Percentiles rank a stretch among this genome's conserved stretches.
These are phyloP conservation scores for Cystofilobasidium capitatum DNA, from an alignment of 768 basidiomycete genomes.

Conservation along the genomic window DNA sequence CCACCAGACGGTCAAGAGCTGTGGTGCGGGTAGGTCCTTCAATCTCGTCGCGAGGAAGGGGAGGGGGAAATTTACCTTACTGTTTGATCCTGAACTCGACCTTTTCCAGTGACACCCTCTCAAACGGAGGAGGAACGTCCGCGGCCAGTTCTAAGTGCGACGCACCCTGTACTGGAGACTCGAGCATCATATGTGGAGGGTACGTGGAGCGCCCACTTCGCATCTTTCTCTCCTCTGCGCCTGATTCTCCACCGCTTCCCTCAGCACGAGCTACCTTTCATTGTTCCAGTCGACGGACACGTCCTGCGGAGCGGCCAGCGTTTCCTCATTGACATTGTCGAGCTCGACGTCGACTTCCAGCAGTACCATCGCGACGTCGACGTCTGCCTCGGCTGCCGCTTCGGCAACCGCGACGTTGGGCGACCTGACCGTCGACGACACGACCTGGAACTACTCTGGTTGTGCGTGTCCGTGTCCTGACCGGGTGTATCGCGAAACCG, in stretches of 20 bases:
- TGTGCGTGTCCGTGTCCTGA: neutral
- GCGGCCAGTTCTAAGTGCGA: neutral
- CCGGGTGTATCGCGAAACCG: neutral
- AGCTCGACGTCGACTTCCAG: neutral
- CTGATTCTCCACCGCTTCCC: neutral
- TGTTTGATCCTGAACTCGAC: neutral
- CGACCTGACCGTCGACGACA: neutral
- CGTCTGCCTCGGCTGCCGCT: neutral
- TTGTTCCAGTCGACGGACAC: slow-evolving; percentile 20
- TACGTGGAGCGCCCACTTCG: neutral
- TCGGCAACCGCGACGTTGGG: neutral
- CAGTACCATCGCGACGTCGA: neutral
- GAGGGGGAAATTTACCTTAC: neutral
- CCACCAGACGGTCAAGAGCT: slow-evolving; percentile 10
- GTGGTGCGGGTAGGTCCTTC: neutral
- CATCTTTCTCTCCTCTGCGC: neutral
- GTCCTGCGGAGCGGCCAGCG: neutral
- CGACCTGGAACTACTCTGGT: neutral
- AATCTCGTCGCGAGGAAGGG: neutral
- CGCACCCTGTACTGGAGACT: slow-evolving; percentile 22
- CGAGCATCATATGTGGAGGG: slow-evolving; percentile 19
- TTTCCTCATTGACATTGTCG: neutral
- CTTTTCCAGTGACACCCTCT: slow-evolving; percentile 5
- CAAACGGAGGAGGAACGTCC: slow-evolving; percentile 17
- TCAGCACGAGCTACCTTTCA: slow-evolving; percentile 4